Base-by-base conservation (phyloP, 306 rosid genomes). In the Purshia tridentata region DNA sequence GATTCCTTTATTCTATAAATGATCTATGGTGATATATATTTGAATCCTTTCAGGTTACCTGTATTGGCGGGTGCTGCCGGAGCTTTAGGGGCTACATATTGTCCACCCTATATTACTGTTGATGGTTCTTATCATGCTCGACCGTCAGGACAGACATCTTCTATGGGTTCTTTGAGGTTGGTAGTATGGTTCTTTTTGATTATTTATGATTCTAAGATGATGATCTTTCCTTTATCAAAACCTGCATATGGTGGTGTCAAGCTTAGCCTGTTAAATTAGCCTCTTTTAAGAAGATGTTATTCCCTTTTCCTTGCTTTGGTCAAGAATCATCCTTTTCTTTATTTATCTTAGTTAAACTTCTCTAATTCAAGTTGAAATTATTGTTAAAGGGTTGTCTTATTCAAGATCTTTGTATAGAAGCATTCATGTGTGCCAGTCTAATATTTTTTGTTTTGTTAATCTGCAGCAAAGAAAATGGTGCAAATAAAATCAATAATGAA, bases 21-120 rank as follows among this genome's bases (percentile, higher is more conserved):
- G 6, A 22, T 62, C 48, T 57, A 1, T 57, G 35, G 55, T 68
- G 48, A 40, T 35, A 29, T 37, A 15, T 73, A 18, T 13, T 8
- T 63, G 58, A 42, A 45, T 16, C 77, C 57, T 73, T 72, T 78
- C 78, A 95, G 99, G 99, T 79, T 95, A 49, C 99, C 99, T 18
- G 90, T 91, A 47, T 84, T 95, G 84, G 94, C 99, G 7, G 98
- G 99, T 58, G 92, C 99, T 75, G 96, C 96, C 0, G 99, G 99
- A 78, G 95, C 93, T 41, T 72, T 92, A 65, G 98, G 98, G 62
- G 89, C 92, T 60, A 60, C 89, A 9, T 95, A 90, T 69, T 91
- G 96, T 67, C 72, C 98, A 49, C 95, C 99, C 20, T 94, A 91
- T 84, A 74, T 95, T 72, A 56, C 90, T 72, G 96, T 90, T 83